Evolutionary conservation across 495 filamentous ascomycete genomes (phyloP), one percentile per base, ranked within the genome.

Genomic region (Penicillium waksmanii): DNA sequence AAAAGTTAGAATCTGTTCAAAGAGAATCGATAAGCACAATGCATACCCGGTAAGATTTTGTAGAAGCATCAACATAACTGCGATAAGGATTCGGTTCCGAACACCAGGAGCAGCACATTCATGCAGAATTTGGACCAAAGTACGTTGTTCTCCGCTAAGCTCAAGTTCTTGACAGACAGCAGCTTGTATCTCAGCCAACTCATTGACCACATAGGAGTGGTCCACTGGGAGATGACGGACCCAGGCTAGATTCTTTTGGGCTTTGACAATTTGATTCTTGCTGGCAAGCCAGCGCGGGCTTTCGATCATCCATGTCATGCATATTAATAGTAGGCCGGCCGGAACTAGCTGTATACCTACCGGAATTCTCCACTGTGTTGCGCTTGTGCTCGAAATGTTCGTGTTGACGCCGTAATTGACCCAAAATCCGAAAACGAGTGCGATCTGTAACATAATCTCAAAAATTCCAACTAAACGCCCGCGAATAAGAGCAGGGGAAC

Each of bases 391-490:
- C 12, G 64, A 25, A 50, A 67, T 61, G 18, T 57, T 63, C 15
- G 48, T 50, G 9, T 64, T 46, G 17, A 69, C 66, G 8, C 53
- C 61, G 33, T 57, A 68, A 61, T 86, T 87, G 68, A 87, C 83
- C 84, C 84, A 87, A 64, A 88, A 88, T 2, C 87, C 86, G 27
- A 84, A 74, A 10, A 87, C 71, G 10, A 82, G 82, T n/a, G 84
- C 87, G 51, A 84, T 72, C 70, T 89, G 87, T 73, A 82, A 84
- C 3, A 84, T 81, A 31, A 89, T 74, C 70, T 89, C 87, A 63
- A 84, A 90, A 50, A 89, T 79, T 27, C 86, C 85, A 38, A 91
- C 87, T 13, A 93, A 81, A 27, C 89, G 82, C 13, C 90, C 90
- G 47, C 90, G 84, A 58, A 89, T 89, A 56, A 86, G 82, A 60